phyloP scores from a whole-genome alignment of 768 basidiomycete species.

The Pulveroboletus sp. region DNA sequence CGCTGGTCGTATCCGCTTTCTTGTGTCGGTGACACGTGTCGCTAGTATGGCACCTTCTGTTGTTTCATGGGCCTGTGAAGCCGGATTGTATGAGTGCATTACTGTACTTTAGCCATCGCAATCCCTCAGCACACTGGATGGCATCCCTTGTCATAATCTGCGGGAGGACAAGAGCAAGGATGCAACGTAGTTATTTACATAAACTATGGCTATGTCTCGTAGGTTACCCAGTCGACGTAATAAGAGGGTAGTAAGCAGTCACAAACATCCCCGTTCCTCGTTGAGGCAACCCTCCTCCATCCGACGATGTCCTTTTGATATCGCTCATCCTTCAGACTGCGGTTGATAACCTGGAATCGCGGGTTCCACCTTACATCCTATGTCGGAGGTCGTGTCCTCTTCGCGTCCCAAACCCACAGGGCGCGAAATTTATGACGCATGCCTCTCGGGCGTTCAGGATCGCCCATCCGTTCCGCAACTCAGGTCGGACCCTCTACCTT shows the following conservation, averaged over 20 bases:
- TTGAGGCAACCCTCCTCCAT: constrained; percentile 13
- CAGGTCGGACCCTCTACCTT: constrained; percentile 46
- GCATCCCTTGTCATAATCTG: constrained; percentile 11
- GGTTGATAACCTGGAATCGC: constrained; percentile 15
- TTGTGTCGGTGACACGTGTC: constrained; percentile 26
- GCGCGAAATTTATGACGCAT: constrained; percentile 51
- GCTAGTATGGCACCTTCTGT: constrained; percentile 5
- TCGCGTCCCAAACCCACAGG: constrained; percentile 31
- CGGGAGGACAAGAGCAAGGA: constrained; percentile 10
- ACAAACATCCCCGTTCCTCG: constrained; percentile 29
- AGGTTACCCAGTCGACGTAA: constrained; percentile 7
- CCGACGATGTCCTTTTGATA: constrained; percentile 29
- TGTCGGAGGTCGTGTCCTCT: constrained; percentile 23
- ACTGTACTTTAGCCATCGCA: constrained; percentile 17
- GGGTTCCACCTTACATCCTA: constrained; percentile 20
- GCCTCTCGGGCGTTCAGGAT: constrained; percentile 47
- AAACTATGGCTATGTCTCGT: constrained; percentile 20
- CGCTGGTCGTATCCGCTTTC: constrained; percentile 28
- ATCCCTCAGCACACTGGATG: constrained; percentile 4
- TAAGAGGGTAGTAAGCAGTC: constrained; percentile 27
- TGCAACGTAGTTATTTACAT: constrained; percentile 30
- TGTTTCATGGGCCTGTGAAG: constrained; percentile 24
- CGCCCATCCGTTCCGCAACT: constrained; percentile 56
- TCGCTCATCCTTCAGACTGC: constrained; percentile 6
- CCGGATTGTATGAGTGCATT: constrained; percentile 19